phyloP scores from a whole-genome alignment of 2,329 filamentous ascomycete species.

The Parafenestella ontariensis region DNA sequence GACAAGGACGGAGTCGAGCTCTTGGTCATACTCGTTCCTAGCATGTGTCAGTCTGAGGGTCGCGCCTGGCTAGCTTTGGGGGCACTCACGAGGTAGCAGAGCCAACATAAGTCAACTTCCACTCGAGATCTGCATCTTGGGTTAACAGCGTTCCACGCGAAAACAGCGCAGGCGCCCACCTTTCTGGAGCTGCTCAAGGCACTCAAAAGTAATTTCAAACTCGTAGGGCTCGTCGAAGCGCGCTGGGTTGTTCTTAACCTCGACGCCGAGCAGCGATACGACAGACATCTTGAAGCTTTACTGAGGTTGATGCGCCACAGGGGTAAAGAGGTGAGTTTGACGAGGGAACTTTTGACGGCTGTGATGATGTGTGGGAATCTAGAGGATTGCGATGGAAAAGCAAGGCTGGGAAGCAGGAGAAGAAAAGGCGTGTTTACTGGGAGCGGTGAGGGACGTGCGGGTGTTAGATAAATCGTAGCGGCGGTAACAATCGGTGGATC shows the following conservation, averaged over 20 bases:
- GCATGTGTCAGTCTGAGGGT: slow-evolving; percentile 13
- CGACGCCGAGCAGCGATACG: slow-evolving; percentile 92
- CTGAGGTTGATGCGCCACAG: neutral
- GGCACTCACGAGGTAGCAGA: slow-evolving; percentile 89
- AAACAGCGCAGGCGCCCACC: slow-evolving; percentile 59
- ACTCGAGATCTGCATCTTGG: slow-evolving; percentile 79
- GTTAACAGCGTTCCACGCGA: slow-evolving; percentile 19
- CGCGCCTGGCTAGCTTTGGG: neutral
- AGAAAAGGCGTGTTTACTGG: slow-evolving; percentile 24
- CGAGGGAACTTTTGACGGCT: neutral
- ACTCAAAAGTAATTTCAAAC: slow-evolving; percentile 99
- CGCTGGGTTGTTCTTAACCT: slow-evolving; percentile 96
- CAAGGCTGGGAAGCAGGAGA: slow-evolving; percentile 6
- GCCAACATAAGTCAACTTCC: slow-evolving; percentile 99
- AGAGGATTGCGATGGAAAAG: neutral
- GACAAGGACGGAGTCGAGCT: slow-evolving; percentile 94
- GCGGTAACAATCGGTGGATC: slow-evolving; percentile 26
- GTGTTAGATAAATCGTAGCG: slow-evolving; percentile 23
- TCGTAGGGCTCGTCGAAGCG: slow-evolving; percentile 91
- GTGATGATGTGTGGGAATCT: neutral
- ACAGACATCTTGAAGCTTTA: slow-evolving; percentile 76
- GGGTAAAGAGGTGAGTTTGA: neutral
- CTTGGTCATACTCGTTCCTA: slow-evolving; percentile 96
- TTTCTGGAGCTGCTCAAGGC: slow-evolving; percentile 91
- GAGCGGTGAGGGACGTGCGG: slow-evolving; percentile 30